Base-by-base conservation (phyloP, 2,329 filamentous ascomycete species). In the Pseudopyricularia javanii region DNA sequence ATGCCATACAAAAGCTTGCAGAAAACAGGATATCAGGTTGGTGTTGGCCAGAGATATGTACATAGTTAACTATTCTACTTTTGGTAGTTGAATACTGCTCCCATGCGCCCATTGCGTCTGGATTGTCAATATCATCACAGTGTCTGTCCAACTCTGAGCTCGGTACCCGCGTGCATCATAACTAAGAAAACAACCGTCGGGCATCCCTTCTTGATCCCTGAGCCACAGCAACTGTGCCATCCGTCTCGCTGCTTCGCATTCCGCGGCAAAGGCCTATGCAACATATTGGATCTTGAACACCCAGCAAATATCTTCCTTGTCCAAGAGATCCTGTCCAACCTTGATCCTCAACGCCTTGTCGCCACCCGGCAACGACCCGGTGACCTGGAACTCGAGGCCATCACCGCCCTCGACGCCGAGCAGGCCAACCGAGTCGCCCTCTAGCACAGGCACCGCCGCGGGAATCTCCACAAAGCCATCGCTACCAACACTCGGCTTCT, bases 361-460 rank as follows among this genome's bases (percentile, higher is more conserved):
- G 32, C 40, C 54, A 40, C 40, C 40, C 47, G 24, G 47, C 32
- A n/a, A 0, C 32, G 28, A 1, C 34, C 53, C 43, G 8, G 32
- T 22, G 1, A 52, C 17, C 14, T 33, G 26, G 4, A 52, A 65
- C 14, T 47, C 51, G 17, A 68, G 53, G 22, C 61, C 51, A 49
- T 58, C 62, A 20, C 62, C 62, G 17, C 62, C 64, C 8, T 59
- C 56, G 12, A 59, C 59, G 40, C 69, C 71, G n/a, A 76, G 61
- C 28, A 76, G 65, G 7, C 66, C 71, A 1, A 76, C 63, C 9
- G 56, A 47, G 58, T 76, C 74, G 0, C 70, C 71, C 1, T 61
- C 33, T 11, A 74, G 49, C 35, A 69, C 68, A 0, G 74, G 74
- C 9, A 76, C 56, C 1, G 70, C 67, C 33, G 64, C 66, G 26